These are phyloP conservation scores for Cyberlindnera lachancei DNA, from an alignment of 805 yeast species.

Conservation along the genomic window DNA sequence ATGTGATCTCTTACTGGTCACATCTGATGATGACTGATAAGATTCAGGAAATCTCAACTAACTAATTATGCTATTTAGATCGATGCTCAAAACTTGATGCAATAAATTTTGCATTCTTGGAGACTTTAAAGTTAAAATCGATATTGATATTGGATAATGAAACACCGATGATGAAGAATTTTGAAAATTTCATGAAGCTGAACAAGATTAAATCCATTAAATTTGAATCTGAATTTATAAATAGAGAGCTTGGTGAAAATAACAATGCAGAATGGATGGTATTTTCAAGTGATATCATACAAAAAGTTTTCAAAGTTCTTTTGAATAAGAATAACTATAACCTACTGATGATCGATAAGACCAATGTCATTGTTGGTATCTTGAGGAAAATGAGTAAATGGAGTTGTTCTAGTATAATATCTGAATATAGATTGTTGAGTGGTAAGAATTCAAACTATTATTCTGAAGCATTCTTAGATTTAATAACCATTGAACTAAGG, in stretches of 20 bases:
- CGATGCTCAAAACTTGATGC: conserved; percentile 76
- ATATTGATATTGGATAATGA: conserved; percentile 78
- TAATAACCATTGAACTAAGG: conserved; percentile 47
- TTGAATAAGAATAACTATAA: conserved; percentile 60
- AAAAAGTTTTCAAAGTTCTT: conserved; percentile 56
- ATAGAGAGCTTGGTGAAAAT: conserved; percentile 18
- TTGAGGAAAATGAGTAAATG: conserved; percentile 80
- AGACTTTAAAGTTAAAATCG: conserved; percentile 60
- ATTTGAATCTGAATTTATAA: conserved; percentile 25
- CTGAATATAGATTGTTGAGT: conserved; percentile 75
- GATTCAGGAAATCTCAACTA: too few relatives aligned
- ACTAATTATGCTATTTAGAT: too few relatives aligned
- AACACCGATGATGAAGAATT: conserved; percentile 59
- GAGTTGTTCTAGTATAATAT: conserved; percentile 77
- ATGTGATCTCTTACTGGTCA: too few relatives aligned
- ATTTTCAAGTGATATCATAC: conserved; percentile 56
- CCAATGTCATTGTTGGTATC: conserved; percentile 73
- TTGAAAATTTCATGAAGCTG: conserved; percentile 56
- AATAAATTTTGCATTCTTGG: conserved; percentile 69
- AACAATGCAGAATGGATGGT: conserved; percentile 59
- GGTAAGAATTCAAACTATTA: conserved; percentile 68
- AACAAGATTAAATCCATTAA: conserved; percentile 41
- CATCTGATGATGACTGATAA: too few relatives aligned
- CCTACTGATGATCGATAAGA: conserved; percentile 67
- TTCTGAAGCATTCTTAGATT: conserved; percentile 77